A percentile compares a stretch with the other conserved stretches of the same genome.
Evolutionary conservation across 345 rosid species (phyloP).

Genomic region (Sisymbrium altissimum): DNA sequence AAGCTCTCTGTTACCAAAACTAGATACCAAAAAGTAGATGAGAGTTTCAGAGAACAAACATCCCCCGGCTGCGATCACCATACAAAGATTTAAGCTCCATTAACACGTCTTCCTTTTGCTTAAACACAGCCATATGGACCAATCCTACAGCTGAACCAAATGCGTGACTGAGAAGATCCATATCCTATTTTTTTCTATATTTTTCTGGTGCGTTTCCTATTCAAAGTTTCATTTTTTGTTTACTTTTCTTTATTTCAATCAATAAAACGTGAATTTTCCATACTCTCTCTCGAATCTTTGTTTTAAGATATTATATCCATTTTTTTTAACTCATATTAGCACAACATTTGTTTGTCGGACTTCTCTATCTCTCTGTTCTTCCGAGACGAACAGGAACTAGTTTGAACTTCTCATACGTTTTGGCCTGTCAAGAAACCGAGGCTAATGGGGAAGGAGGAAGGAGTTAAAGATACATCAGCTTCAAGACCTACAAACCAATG

Average conservation of each 20-base stretch:
- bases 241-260: background rate
- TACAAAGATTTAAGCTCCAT: constrained; percentile 12
- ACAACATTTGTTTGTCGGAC: background rate
- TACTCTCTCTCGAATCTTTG: background rate
- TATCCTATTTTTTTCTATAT: background rate
- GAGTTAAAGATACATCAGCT: constrained; percentile 24
- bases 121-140: background rate
- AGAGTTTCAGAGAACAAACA: constrained; percentile 19
- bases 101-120: background rate
- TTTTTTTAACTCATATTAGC: background rate
- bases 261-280: background rate
- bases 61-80: background rate
- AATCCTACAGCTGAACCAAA: constrained; percentile 8
- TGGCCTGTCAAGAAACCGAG: constrained; percentile 16
- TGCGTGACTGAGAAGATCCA: constrained; percentile 19
- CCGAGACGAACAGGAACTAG: background rate
- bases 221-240: constrained; percentile 12
- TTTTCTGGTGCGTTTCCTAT: constrained; percentile 4
- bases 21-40: background rate
- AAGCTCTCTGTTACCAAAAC: constrained; percentile 16
- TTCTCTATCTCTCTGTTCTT: constrained; percentile 4
- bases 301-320: background rate
- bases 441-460: constrained; percentile 46
- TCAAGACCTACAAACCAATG: constrained; percentile 29
- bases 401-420: constrained; percentile 13